Evolutionary conservation across 805 yeast species (phyloP).

Genomic region (Zygoascus tannicola): DNA sequence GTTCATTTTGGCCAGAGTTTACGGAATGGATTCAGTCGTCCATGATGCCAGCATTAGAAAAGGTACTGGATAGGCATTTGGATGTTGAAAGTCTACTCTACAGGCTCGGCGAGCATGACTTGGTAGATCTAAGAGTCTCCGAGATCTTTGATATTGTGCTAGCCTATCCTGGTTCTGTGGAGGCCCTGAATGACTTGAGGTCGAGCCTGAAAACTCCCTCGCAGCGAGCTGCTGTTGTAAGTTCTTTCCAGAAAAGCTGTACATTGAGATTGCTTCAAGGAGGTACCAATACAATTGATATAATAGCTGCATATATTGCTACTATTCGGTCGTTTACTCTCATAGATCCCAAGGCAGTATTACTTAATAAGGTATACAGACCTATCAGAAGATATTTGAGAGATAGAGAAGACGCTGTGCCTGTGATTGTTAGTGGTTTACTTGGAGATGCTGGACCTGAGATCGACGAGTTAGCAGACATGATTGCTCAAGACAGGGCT

Average conservation of each 20-base stretch:
- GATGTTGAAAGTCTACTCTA: slow-evolving; percentile 18
- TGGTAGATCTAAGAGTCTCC: slow-evolving; percentile 37
- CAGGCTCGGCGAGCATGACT: slow-evolving; percentile 9
- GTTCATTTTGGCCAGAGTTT: slow-evolving; percentile 6
- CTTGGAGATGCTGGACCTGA: slow-evolving; percentile 37
- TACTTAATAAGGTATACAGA: slow-evolving; percentile 66
- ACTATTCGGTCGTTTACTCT: slow-evolving; percentile 62
- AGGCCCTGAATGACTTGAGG: slow-evolving; percentile 51
- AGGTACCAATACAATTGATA: slow-evolving; percentile 68
- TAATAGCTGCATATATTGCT: slow-evolving; percentile 58
- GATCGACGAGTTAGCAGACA: slow-evolving; percentile 46
- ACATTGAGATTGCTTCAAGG: slow-evolving; percentile 53
- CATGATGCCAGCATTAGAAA: slow-evolving; percentile 7
- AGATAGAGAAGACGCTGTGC: slow-evolving; percentile 64
- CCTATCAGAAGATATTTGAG: slow-evolving; percentile 67
- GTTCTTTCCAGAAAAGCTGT: slow-evolving; percentile 39
- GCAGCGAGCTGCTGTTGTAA: slow-evolving; percentile 46
- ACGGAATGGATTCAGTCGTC: slow-evolving; percentile 10
- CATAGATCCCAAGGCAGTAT: slow-evolving; percentile 81
- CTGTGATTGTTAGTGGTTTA: slow-evolving; percentile 61
- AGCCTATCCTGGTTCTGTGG: slow-evolving; percentile 42
- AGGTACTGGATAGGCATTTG: slow-evolving; percentile 16
- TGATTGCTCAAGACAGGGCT: slow-evolving; percentile 30
- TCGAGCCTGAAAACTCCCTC: slow-evolving; percentile 38
- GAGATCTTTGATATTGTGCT: slow-evolving; percentile 54